These are phyloP conservation scores for Chamaenerion angustifolium DNA, from an alignment of 345 rosid genomes.

Conservation along the genomic window DNA sequence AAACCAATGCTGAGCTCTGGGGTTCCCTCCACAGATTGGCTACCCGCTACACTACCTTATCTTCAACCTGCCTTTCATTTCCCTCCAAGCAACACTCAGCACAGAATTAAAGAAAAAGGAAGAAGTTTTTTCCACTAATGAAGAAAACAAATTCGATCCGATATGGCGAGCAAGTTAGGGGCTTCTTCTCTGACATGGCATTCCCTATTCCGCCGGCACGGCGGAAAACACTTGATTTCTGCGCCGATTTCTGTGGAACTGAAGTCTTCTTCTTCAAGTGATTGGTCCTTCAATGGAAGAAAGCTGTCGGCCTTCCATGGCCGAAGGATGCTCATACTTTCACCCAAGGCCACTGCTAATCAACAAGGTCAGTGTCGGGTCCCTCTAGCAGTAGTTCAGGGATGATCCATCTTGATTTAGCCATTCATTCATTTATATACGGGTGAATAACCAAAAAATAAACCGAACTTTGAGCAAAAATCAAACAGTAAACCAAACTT, in stretches of 20 bases:
- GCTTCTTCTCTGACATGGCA: conserved; percentile 36
- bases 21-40: conserved; percentile 65
- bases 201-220: conserved; percentile 30
- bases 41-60: conserved; percentile 19
- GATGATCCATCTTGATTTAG: not conserved
- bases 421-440: not conserved
- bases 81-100: conserved; percentile 28
- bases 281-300: no score
- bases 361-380: conserved; percentile 37
- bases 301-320: conserved; percentile 12
- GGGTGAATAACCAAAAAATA: no score
- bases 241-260: not conserved
- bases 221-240: conserved; percentile 25
- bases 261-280: not conserved
- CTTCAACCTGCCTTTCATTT: conserved; percentile 11
- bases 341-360: conserved; percentile 66
- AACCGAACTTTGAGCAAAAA: no score
- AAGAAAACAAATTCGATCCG: not conserved
- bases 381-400: not conserved
- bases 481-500: no score
- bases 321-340: conserved; percentile 11
- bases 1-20: no score
- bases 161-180: conserved; percentile 35
- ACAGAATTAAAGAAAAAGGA: not conserved
- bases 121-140: not conserved